Evolutionary conservation across 2,329 filamentous ascomycete species (phyloP).

Genomic region (Fusarium luffae): DNA sequence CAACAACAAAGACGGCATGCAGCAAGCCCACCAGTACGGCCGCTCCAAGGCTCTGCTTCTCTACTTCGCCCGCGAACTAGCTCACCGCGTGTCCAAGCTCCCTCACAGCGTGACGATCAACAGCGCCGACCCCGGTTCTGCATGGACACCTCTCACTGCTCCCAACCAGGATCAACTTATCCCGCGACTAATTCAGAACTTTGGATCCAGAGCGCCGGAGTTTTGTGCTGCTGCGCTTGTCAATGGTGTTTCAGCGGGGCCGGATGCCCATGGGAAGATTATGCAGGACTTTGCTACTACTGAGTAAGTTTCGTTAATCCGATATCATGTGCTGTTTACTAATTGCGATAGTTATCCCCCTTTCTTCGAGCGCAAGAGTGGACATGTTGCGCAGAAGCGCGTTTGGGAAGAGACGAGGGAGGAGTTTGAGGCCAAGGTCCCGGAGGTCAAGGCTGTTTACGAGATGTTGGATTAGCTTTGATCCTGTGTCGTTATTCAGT

Average conservation of each 20-base stretch:
- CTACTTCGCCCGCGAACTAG: slow-evolving; percentile 53
- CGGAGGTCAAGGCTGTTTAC: slow-evolving; percentile 41
- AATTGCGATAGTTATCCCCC: slow-evolving; percentile 47
- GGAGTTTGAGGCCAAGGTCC: slow-evolving; percentile 42
- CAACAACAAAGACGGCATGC: slow-evolving; percentile 52
- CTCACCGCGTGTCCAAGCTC: slow-evolving; percentile 41
- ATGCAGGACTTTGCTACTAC: slow-evolving; percentile 53
- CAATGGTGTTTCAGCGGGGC: slow-evolving; percentile 50
- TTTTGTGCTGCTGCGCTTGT: slow-evolving; percentile 53
- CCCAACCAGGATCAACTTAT: slow-evolving; percentile 52
- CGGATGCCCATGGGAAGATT: slow-evolving; percentile 51
- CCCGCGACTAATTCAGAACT: slow-evolving; percentile 53
- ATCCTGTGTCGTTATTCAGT: background rate
- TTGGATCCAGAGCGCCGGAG: slow-evolving; percentile 50
- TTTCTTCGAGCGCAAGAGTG: slow-evolving; percentile 49
- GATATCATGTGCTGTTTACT: background rate
- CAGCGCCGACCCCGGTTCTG: slow-evolving; percentile 53
- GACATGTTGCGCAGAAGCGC: slow-evolving; percentile 35
- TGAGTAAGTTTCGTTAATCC: slow-evolving; percentile 42
- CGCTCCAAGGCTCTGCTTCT: slow-evolving; percentile 53
- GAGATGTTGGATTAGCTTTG: slow-evolving; percentile 28
- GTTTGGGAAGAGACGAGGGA: slow-evolving; percentile 42
- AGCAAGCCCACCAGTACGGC: slow-evolving; percentile 53
- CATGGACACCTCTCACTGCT: slow-evolving; percentile 53
- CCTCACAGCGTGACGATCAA: slow-evolving; percentile 50